A percentile compares a stretch with the other conserved stretches of the same genome.
These are phyloP conservation scores for Xylariaceae sp. DNA, from an alignment of 2,329 filamentous ascomycete species.

Conservation along the genomic window DNA sequence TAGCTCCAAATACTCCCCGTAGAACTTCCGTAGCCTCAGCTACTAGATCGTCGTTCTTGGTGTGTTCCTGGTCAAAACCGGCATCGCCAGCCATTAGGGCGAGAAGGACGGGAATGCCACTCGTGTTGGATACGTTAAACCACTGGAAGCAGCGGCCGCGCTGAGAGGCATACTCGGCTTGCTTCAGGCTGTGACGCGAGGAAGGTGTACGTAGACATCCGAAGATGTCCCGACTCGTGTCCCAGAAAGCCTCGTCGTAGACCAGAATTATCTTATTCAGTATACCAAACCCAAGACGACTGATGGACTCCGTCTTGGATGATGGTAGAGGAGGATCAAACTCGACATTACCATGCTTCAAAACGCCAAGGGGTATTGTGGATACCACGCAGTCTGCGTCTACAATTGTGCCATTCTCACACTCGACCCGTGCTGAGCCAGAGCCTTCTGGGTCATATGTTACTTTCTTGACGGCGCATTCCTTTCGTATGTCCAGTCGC, in stretches of 20 bases:
- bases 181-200: slow-evolving; percentile 65
- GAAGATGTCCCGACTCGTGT: slow-evolving; percentile 85
- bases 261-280: slow-evolving; percentile 94
- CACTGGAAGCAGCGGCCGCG: slow-evolving; percentile 96
- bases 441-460: slow-evolving; percentile 51
- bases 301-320: slow-evolving; percentile 78
- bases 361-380: slow-evolving; percentile 83
- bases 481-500: slow-evolving; percentile 71
- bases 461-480: slow-evolving; percentile 68
- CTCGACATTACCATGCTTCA: slow-evolving; percentile 77
- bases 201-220: slow-evolving; percentile 77
- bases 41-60: slow-evolving; percentile 70
- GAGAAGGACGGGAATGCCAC: slow-evolving; percentile 80
- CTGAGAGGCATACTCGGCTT: slow-evolving; percentile 71
- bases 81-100: slow-evolving; percentile 95
- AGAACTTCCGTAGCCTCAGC: slow-evolving; percentile 76
- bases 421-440: slow-evolving; percentile 60
- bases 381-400: slow-evolving; percentile 89
- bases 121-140: slow-evolving; percentile 91
- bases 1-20: slow-evolving; percentile 65
- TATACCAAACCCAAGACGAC: slow-evolving; percentile 84
- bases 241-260: slow-evolving; percentile 89
- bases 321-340: slow-evolving; percentile 88
- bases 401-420: slow-evolving; percentile 70
- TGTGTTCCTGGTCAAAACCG: slow-evolving; percentile 79